A percentile compares a stretch with the other conserved stretches of the same genome.
Evolutionary conservation across 2,329 filamentous ascomycete species (phyloP).

Genomic region (Phaeosphaeria sp.): DNA sequence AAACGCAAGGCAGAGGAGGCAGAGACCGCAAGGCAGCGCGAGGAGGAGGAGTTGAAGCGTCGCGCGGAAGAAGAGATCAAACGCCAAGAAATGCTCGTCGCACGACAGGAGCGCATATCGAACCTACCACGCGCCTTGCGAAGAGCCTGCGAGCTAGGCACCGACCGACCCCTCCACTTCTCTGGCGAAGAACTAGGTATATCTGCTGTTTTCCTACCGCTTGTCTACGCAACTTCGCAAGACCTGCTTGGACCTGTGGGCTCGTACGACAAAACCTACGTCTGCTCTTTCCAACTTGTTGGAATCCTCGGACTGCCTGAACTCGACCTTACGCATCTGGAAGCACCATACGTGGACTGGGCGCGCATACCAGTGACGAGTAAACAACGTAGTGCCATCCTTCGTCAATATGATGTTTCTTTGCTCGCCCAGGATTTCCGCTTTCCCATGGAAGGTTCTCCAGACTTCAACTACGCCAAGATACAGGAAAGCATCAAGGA

Average conservation of each 20-base stretch:
- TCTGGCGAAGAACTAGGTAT: constrained; percentile 48
- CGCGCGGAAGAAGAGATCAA: constrained; percentile 38
- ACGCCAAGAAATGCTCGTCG: constrained; percentile 36
- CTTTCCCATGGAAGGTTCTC: constrained; percentile 47
- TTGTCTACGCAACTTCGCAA: constrained; percentile 42
- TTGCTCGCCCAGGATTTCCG: constrained; percentile 48
- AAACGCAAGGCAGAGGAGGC: constrained; percentile 38
- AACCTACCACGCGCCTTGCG: constrained; percentile 46
- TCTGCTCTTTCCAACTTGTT: constrained; percentile 48
- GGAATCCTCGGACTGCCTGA: constrained; percentile 50
- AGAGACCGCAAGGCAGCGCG: constrained; percentile 38
- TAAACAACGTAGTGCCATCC: constrained; percentile 43
- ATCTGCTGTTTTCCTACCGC: constrained; percentile 46
- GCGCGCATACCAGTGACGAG: constrained; percentile 41
- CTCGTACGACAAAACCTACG: constrained; percentile 35
- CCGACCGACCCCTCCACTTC: constrained; percentile 47
- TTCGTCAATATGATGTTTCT: constrained; percentile 47
- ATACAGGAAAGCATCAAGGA: constrained; percentile 46
- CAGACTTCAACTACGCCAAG: constrained; percentile 45
- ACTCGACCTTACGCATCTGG: constrained; percentile 44
- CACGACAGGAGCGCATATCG: constrained; percentile 42
- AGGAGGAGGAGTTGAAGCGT: constrained; percentile 39
- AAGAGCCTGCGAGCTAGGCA: constrained; percentile 46
- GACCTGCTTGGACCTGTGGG: constrained; percentile 34
- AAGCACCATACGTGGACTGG: constrained; percentile 45